A percentile compares a stretch with the other conserved stretches of the same genome.
Evolutionary conservation across 139 green algal species (phyloP).

Genomic region (Chlorella vulgaris): DNA sequence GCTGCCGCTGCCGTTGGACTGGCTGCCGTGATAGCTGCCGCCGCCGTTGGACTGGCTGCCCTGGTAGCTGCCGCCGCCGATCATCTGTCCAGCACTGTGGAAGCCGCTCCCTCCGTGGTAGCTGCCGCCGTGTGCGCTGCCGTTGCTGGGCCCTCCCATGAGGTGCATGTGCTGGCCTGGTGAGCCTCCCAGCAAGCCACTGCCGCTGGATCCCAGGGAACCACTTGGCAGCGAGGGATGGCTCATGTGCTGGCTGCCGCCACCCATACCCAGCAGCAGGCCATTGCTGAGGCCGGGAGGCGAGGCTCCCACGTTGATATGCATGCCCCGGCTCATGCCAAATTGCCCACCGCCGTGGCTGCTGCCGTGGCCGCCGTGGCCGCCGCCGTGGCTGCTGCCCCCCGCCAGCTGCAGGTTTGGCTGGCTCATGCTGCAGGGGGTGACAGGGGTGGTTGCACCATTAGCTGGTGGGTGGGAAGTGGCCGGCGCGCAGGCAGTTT

Average conservation of each 20-base stretch:
- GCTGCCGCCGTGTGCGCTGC: slow-evolving; percentile 25
- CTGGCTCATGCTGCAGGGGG: slow-evolving; percentile 11
- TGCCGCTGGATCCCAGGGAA: not conserved
- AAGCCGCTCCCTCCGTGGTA: no score
- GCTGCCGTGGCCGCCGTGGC: slow-evolving; percentile 4
- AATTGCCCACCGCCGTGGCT: not conserved
- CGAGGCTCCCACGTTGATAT: not conserved
- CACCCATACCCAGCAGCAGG: slow-evolving; percentile 1
- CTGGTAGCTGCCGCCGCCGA: slow-evolving; percentile 5
- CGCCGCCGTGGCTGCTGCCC: slow-evolving; percentile 5
- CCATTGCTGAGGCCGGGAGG: not conserved
- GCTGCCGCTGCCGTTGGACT: not conserved
- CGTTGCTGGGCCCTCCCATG: no score
- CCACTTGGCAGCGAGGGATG: slow-evolving; percentile 14
- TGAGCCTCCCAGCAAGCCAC: slow-evolving; percentile 1
- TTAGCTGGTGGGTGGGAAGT: no score
- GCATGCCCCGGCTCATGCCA: slow-evolving; percentile 3
- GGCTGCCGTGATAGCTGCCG: slow-evolving; percentile 27
- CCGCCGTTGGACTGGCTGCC: not conserved
- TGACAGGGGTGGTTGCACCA: not conserved
- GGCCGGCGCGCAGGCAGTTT: no score
- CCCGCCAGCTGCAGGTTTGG: slow-evolving; percentile 38
- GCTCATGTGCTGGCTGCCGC: slow-evolving; percentile 17
- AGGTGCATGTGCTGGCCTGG: slow-evolving; percentile 25
- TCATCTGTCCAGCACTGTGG: no score